Evolutionary conservation across 768 basidiomycete genomes (phyloP).

Genomic region (Lanmaoa pseudosensibilis): DNA sequence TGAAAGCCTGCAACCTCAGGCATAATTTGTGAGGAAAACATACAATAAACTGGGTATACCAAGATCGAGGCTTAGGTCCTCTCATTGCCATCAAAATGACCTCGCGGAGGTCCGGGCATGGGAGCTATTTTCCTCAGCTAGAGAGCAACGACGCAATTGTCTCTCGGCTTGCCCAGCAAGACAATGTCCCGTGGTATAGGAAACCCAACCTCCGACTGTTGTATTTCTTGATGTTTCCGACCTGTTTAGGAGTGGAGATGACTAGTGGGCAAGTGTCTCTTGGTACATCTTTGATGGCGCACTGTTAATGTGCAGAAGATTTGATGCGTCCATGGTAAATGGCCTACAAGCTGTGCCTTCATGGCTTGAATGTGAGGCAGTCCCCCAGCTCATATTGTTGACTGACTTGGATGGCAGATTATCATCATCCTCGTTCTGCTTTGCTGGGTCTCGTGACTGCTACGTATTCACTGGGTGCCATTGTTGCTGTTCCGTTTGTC

Average conservation of each 20-base stretch:
- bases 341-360: constrained; percentile 59
- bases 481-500: constrained; percentile 47
- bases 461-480: constrained; percentile 58
- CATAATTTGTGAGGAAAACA: no score
- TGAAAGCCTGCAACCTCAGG: no score
- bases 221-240: constrained; percentile 56
- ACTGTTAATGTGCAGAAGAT: neutral
- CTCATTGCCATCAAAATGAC: neutral
- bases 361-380: constrained; percentile 50
- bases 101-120: neutral
- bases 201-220: constrained; percentile 56
- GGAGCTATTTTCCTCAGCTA: neutral
- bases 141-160: constrained; percentile 9
- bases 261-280: constrained; percentile 8
- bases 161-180: constrained; percentile 31
- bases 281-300: neutral
- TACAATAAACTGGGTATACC: no score
- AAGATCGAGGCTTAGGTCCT: neutral
- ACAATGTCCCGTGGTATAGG: constrained; percentile 57
- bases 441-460: constrained; percentile 58
- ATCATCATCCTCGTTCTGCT: constrained; percentile 51
- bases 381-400: neutral
- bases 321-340: constrained; percentile 57
- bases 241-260: constrained; percentile 12
- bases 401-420: constrained; percentile 38